phyloP scores from a whole-genome alignment of 23 red algal species.

The Agarophyton chilense region DNA sequence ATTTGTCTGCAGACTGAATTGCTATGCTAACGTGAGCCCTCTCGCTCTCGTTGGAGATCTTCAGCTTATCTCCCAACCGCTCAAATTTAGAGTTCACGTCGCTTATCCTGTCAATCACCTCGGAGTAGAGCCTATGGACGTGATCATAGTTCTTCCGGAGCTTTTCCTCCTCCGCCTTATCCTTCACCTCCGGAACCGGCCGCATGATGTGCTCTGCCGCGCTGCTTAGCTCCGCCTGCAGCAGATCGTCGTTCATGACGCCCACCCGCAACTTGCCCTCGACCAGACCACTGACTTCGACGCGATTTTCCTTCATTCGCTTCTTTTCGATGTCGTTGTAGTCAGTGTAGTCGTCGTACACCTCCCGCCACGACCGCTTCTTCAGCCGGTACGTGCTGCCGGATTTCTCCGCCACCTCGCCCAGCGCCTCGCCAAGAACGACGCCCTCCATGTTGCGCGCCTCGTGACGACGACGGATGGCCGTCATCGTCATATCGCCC shows the following conservation, averaged over 20 bases:
- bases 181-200: not conserved
- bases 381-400: slow-evolving; percentile 1
- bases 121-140: not conserved
- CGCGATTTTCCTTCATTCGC: not conserved
- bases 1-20: not conserved
- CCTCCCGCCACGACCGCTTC: slow-evolving; percentile 19
- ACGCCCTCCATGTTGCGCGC: slow-evolving; percentile 3
- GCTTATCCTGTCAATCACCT: not conserved
- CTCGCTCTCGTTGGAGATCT: not conserved
- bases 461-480: not conserved
- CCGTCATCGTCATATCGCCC: slow-evolving; percentile 9
- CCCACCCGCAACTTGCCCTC: not conserved
- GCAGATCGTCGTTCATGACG: not conserved
- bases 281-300: not conserved
- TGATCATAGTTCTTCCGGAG: not conserved
- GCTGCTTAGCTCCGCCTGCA: not conserved
- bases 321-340: not conserved
- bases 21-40: not conserved
- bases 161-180: not conserved
- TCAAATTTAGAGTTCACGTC: not conserved
- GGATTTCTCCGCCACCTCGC: not conserved
- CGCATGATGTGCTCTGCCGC: not conserved
- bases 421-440: not conserved
- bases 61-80: not conserved
- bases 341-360: slow-evolving; percentile 3